These are phyloP conservation scores for Tirmania nivea DNA, from an alignment of 495 filamentous ascomycete species.

Conservation along the genomic window DNA sequence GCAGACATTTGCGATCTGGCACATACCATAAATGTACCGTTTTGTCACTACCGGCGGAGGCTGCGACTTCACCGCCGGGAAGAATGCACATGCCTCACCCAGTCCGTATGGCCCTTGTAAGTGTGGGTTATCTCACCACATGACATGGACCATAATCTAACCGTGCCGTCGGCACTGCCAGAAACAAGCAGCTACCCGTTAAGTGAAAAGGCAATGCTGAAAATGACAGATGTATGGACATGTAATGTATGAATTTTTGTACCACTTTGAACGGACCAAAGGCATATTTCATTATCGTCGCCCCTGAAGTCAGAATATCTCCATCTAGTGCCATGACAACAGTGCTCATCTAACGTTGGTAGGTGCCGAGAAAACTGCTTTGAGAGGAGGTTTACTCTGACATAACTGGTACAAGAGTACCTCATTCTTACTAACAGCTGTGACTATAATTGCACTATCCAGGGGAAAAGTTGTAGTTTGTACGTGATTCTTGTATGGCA, in stretches of 20 bases:
- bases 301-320: no score
- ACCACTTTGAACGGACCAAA: slow-evolving; percentile 14
- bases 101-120: slow-evolving; percentile 1
- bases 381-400: no score
- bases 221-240: slow-evolving; percentile 12
- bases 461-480: no score
- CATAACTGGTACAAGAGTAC: no score
- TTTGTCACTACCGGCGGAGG: slow-evolving; percentile 5
- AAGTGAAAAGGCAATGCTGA: slow-evolving; percentile 21
- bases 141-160: slow-evolving; percentile 22
- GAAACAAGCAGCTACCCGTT: slow-evolving; percentile 21
- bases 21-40: slow-evolving; percentile 5
- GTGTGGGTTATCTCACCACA: slow-evolving; percentile 6
- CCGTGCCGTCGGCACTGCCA: slow-evolving; percentile 18
- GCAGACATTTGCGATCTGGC: not conserved
- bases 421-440: no score
- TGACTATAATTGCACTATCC: no score
- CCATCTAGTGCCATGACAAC: no score
- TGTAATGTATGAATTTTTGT: not conserved
- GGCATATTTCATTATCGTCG: slow-evolving; percentile 19
- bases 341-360: no score
- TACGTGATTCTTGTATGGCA: no score
- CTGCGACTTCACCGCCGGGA: slow-evolving; percentile 15
- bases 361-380: no score
- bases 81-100: slow-evolving; percentile 4